Evolutionary conservation across 1,284 basidiomycete genomes (phyloP).

Genomic region (Kwoniella shivajii): DNA sequence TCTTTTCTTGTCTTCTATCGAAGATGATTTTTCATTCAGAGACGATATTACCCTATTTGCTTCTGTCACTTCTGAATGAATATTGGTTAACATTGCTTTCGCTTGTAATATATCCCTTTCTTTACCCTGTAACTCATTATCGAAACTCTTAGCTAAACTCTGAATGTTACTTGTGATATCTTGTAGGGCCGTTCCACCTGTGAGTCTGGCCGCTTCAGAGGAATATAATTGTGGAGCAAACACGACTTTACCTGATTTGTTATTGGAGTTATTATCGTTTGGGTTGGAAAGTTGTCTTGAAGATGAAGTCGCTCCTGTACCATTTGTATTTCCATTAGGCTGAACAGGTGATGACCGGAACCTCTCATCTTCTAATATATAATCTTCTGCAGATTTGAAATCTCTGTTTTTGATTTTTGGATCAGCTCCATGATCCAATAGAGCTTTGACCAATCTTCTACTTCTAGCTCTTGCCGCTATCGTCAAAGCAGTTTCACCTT

Average conservation of each 20-base stretch:
- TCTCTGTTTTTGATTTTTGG: constrained; percentile 95
- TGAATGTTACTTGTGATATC: constrained; percentile 87
- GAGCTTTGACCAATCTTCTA: constrained; percentile 92
- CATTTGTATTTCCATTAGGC: constrained; percentile 12
- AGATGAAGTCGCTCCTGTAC: background rate
- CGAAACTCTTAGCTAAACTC: constrained; percentile 87
- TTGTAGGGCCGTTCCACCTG: constrained; percentile 78
- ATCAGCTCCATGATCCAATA: constrained; percentile 96
- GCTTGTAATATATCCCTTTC: constrained; percentile 92
- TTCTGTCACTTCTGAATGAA: constrained; percentile 90
- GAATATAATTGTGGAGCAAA: constrained; percentile 67
- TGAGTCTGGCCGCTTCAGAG: constrained; percentile 82
- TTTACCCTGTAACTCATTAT: constrained; percentile 87
- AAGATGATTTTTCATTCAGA: constrained; percentile 67
- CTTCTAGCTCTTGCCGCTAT: constrained; percentile 94
- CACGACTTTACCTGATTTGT: constrained; percentile 7
- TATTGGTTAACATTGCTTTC: constrained; percentile 79
- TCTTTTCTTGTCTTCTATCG: constrained; percentile 66
- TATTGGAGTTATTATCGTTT: background rate
- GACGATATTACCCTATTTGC: constrained; percentile 74
- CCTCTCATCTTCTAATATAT: constrained; percentile 97
- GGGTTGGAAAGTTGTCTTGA: background rate
- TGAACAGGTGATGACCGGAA: constrained; percentile 85
- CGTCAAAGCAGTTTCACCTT: constrained; percentile 96
- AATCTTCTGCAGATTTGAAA: constrained; percentile 97